Base-by-base conservation (phyloP, 768 basidiomycete species). In the Suillus weaverae region DNA sequence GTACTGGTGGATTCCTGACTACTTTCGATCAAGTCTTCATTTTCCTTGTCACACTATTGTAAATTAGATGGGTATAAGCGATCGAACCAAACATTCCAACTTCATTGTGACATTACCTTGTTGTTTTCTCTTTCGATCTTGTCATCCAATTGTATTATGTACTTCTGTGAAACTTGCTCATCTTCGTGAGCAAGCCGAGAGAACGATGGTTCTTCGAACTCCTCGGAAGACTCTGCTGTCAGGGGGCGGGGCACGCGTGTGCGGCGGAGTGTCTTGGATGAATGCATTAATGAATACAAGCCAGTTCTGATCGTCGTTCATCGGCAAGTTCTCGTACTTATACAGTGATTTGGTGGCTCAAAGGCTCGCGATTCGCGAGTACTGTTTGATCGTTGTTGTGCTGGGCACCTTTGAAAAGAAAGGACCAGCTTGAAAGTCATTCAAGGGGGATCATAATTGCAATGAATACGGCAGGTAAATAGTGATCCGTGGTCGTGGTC, bases 121-220 rank as follows among this genome's bases (percentile, higher is more conserved):
- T 48, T 44, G 26, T 67, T 51, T 51, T 36, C 35, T 26, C 32
- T 67, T 54, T 62, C 55, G 14, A 68, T 67, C 20, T 38, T 46
- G 35, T 67, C 55, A 35, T 68, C 63, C 48, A 59, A 64, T 26
- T 26, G 32, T 32, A 43, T 64, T 36, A 65, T 65, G 26, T 33
- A n/a, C 33, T 38, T 62, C 39, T 59, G 57, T 50, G 54, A 59
- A 11, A 44, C 43, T 13, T 48, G 41, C 32, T 67, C 66, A 20
- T 67, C 66, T 53, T 64, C 66, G 33, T 64, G 63, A 38, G 66
- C 62, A 35, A 68, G 57, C 43, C 60, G 66, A 41, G 66, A 67
- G 5, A 66, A 68, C 16, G 63, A 61, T 32, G 50, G 54, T 30
- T 61, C 48, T 14, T 41, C 36, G 16, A 64, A 46, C 18, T 59